Conservation (phyloP, 257 asterid genomes). For the Gentiana dahurica region DNA sequence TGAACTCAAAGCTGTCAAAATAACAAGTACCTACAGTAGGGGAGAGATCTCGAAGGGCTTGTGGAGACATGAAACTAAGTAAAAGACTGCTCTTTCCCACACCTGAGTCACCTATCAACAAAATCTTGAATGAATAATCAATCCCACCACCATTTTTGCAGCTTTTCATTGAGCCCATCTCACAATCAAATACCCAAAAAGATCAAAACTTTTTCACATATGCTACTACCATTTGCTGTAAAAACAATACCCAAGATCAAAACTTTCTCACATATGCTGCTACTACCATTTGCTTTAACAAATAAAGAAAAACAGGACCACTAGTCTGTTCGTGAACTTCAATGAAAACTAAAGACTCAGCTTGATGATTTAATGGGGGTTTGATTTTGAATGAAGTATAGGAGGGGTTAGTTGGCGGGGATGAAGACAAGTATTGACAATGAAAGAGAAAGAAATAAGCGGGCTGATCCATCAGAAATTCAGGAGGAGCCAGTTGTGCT, state of each 20-base stretch:
- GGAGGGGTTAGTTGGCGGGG: constrained; percentile 3
- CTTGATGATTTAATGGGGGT: not conserved
- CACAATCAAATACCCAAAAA: constrained; percentile 11
- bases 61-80: constrained; percentile 52
- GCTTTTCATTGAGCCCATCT: constrained; percentile 37
- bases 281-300: not conserved
- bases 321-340: constrained; percentile 2
- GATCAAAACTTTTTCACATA: not conserved
- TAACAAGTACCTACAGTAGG: constrained; percentile 64
- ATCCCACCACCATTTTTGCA: constrained; percentile 16
- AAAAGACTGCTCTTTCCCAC: constrained; percentile 89
- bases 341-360: not conserved
- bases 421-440: constrained; percentile 18
- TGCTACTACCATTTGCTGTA: no score
- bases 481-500: constrained; percentile 36
- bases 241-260: no score
- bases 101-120: constrained; percentile 74
- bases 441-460: not conserved
- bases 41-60: constrained; percentile 42
- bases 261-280: no score
- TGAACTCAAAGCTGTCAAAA: not conserved
- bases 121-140: constrained; percentile 80
- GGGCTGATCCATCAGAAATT: constrained; percentile 17
- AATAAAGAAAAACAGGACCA: not conserved
- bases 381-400: not conserved